These are phyloP conservation scores for Colletotrichum tanaceti DNA, from an alignment of 2,329 filamentous ascomycete genomes.

Conservation along the genomic window DNA sequence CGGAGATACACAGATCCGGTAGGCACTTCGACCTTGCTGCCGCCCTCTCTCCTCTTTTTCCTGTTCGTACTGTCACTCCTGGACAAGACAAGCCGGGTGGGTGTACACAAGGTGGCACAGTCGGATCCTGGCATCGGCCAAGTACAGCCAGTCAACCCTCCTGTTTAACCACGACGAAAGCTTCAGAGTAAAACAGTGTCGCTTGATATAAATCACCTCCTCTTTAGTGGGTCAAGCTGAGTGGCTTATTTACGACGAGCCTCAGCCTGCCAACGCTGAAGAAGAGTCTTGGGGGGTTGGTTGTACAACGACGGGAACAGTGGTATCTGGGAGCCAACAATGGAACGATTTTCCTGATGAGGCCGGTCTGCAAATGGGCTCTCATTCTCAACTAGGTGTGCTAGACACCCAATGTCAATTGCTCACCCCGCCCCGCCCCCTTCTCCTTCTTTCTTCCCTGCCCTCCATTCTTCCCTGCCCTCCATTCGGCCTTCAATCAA, in stretches of 20 bases:
- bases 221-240: background rate
- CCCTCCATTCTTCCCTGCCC: background rate
- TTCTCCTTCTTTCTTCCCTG: too few species aligned
- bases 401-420: background rate
- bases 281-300: slow-evolving; percentile 4
- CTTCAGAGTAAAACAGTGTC: slow-evolving; percentile 23
- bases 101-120: slow-evolving; percentile 16
- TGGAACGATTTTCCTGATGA: background rate
- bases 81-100: slow-evolving; percentile 9
- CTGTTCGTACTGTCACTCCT: slow-evolving; percentile 10
- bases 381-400: background rate
- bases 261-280: background rate
- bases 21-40: slow-evolving; percentile 8
- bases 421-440: background rate
- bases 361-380: background rate
- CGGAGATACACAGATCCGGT: slow-evolving; percentile 32
- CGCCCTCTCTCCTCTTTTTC: background rate
- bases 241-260: slow-evolving; percentile 37
- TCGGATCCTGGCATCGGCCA: slow-evolving; percentile 24
- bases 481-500: background rate
- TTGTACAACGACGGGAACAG: slow-evolving; percentile 28
- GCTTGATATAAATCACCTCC: slow-evolving; percentile 21
- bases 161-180: background rate
- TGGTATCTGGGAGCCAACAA: slow-evolving; percentile 16
- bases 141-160: slow-evolving; percentile 17